These are phyloP conservation scores for Emmonsiellopsis sp. DNA, from an alignment of 2,329 filamentous ascomycete genomes.

Conservation along the genomic window DNA sequence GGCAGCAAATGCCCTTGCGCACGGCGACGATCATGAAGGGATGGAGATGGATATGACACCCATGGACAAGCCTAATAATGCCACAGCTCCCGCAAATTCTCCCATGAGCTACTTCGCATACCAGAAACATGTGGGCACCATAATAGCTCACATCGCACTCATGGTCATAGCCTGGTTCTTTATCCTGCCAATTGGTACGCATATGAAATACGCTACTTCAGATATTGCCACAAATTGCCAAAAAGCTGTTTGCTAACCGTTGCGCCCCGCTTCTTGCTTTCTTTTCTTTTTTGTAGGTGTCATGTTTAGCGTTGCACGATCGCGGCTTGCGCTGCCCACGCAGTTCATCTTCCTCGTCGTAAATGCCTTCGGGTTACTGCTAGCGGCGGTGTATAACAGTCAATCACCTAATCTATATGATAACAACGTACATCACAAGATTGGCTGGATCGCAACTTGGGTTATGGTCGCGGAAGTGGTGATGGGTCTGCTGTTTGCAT, in stretches of 20 bases:
- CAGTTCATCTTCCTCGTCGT: conserved; percentile 60
- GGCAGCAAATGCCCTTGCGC: conserved; percentile 24
- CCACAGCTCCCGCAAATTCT: conserved; percentile 16
- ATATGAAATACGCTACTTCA: background rate
- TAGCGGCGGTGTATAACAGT: conserved; percentile 65
- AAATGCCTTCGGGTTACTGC: conserved; percentile 56
- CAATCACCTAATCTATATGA: conserved; percentile 79
- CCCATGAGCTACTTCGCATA: conserved; percentile 37
- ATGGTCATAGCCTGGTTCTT: conserved; percentile 68
- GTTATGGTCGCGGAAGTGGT: conserved; percentile 61
- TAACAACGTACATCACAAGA: conserved; percentile 78
- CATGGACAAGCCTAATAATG: conserved; percentile 9
- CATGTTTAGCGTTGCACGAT: conserved; percentile 76
- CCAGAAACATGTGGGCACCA: conserved; percentile 33
- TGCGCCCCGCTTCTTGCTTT: conserved; percentile 4
- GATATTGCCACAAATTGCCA: background rate
- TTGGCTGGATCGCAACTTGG: conserved; percentile 76
- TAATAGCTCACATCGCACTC: conserved; percentile 61
- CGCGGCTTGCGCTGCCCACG: conserved; percentile 58
- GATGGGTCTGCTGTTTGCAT: conserved; percentile 56
- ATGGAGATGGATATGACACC: conserved; percentile 25
- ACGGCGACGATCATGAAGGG: conserved; percentile 23
- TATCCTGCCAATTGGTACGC: conserved; percentile 61
- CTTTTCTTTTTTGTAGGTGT: conserved; percentile 47
- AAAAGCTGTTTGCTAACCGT: conserved; percentile 1